Base-by-base conservation (phyloP, 2,329 filamentous ascomycete genomes). In the Aspergillus sp. region DNA sequence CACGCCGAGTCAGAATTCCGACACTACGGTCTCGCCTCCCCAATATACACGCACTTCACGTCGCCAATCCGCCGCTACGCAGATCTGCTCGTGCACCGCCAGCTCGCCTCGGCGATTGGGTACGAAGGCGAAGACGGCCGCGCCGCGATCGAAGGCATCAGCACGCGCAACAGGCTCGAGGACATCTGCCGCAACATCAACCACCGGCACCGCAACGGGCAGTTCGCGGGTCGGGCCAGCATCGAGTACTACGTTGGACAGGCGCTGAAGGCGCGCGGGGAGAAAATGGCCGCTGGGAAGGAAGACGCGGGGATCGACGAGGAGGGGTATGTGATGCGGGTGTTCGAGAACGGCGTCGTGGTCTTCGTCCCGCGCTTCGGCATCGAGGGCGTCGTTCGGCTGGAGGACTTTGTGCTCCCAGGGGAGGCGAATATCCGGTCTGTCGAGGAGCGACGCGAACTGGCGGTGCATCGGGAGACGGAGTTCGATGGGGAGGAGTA, bases 21-120 rank as follows among this genome's bases (percentile, higher is more conserved):
- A 32, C 93, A 98, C 65, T 98, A 98, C 61, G 91, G 91, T 46
- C 78, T 98, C 22, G 93, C 93, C 0, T 86, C 82, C 3, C 84
- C 93, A 52, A 98, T 98, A 57, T 98, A 98, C 67, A 98, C 91
- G 2, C 91, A 98, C 61, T 98, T 98, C 64, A 98, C 91, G 0
- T 93, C 84, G 3, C 93, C 91, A 3, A 98, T 98, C 56, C 83
- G 91, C 37, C 84, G 93, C 17, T 98, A 98, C 57, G 89, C 89
- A n/a, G 91, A 98, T 66, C 74, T 98, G 2, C 78, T 94, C 35
- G 89, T 86, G 4, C 89, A 98, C 60, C 75, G 89, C 10, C 91
- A 98, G 66, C 79, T 98, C 32, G 89, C 91, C 0, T 89, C 91
- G 7, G 88, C 91, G 17, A 96, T 98, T 52, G 84, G 82, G 37